phyloP scores from a whole-genome alignment of 2,329 filamentous ascomycete genomes.

The Plectosphaerella plurivora region DNA sequence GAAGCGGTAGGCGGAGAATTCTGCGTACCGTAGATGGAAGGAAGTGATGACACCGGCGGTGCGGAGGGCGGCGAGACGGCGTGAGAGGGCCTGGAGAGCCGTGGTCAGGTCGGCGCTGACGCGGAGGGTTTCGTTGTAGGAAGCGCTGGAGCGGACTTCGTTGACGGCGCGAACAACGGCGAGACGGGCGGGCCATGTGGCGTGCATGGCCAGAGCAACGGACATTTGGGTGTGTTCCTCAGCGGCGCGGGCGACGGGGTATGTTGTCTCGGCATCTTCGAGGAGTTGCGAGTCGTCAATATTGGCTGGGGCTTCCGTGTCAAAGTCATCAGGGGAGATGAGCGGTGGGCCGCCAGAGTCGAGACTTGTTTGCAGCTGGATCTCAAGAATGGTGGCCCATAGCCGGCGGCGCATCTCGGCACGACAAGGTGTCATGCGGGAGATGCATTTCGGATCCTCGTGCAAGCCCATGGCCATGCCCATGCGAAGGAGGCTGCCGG shows the following conservation, averaged over 20 bases:
- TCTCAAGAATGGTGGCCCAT: constrained; percentile 52
- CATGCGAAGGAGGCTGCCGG: constrained; percentile 44
- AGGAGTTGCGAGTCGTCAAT: constrained; percentile 46
- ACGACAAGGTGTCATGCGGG: constrained; percentile 39
- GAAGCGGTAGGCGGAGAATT: constrained; percentile 39
- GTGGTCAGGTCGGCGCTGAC: constrained; percentile 40
- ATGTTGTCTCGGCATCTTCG: constrained; percentile 22
- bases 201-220: constrained; percentile 39
- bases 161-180: constrained; percentile 41
- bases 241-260: constrained; percentile 14
- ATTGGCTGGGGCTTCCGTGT: constrained; percentile 45
- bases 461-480: constrained; percentile 57
- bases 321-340: constrained; percentile 40
- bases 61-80: constrained; percentile 17
- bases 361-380: constrained; percentile 46
- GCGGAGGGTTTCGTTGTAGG: constrained; percentile 42
- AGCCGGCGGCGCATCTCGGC: constrained; percentile 51
- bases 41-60: constrained; percentile 16
- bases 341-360: constrained; percentile 47
- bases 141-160: constrained; percentile 34
- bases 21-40: constrained; percentile 37
- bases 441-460: constrained; percentile 47
- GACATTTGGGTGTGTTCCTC: constrained; percentile 42
- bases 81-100: constrained; percentile 29
- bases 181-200: constrained; percentile 38